These are phyloP conservation scores for Fusarium pseudonygamai DNA, from an alignment of 2,329 filamentous ascomycete genomes.

Conservation along the genomic window DNA sequence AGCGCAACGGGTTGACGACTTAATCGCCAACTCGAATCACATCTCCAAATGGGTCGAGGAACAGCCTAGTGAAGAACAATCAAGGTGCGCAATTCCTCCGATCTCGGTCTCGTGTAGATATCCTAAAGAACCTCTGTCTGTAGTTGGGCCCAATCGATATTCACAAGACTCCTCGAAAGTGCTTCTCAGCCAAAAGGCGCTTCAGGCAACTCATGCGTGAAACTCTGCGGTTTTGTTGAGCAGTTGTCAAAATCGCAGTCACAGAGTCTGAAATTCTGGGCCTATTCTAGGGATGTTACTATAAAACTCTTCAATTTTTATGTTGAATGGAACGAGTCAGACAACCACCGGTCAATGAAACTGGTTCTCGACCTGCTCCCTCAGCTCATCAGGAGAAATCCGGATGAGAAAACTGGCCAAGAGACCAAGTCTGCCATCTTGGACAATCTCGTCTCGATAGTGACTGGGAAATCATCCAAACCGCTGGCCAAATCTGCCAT, in stretches of 20 bases:
- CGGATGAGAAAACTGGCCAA: constrained; percentile 50
- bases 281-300: constrained; percentile 60
- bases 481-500: constrained; percentile 76
- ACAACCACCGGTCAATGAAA: constrained; percentile 71
- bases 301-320: constrained; percentile 68
- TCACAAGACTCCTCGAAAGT: constrained; percentile 57
- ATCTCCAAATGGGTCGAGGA: constrained; percentile 55
- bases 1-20: constrained; percentile 43
- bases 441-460: constrained; percentile 64
- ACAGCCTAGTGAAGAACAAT: constrained; percentile 48
- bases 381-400: constrained; percentile 61
- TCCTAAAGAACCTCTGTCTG: constrained; percentile 33
- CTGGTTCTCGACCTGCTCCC: constrained; percentile 68
- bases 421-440: constrained; percentile 58
- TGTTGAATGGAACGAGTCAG: constrained; percentile 73
- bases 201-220: constrained; percentile 65
- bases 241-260: constrained; percentile 63
- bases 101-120: constrained; percentile 23
- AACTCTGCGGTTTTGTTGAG: constrained; percentile 70
- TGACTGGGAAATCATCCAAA: constrained; percentile 68
- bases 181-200: constrained; percentile 64
- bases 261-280: constrained; percentile 56
- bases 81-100: constrained; percentile 47
- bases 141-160: constrained; percentile 53
- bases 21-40: constrained; percentile 50